Evolutionary conservation across 2,329 filamentous ascomycete species (phyloP), one percentile per base, ranked within the genome.

Genomic region (Neobulgaria alba): DNA sequence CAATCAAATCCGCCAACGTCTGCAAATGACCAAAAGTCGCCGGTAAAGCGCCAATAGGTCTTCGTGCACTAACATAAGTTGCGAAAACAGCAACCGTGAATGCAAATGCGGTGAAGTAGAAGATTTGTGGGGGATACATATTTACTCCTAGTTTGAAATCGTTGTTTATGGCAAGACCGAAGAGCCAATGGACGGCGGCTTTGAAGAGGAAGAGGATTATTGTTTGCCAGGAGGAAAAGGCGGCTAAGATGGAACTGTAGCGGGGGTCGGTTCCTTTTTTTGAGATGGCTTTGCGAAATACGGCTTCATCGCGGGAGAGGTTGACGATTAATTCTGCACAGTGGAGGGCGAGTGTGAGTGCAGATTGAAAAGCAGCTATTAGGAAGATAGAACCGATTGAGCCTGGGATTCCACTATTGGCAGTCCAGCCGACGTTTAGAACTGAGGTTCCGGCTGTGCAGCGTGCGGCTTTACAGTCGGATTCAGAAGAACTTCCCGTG

Each of bases 311-410:
- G 15, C 57, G 48, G 8, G 53, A 71, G 65, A 79, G 72, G 56
- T 79, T 60, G 55, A 70, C 59, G 49, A 78, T 64, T 54, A 72
- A 70, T 50, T 72, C 72, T 54, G 77, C 64, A 39, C 75, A 79
- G 53, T 51, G 49, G 5, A 52, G 45, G 4, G 42, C 43, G 29
- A 47, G 30, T 32, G 50, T 54, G 7, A 58, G 44, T 17, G 48
- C 36, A 3, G 51, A 50, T 44, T 60, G 58, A 31, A 59, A 49
- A 5, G 34, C 41, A 10, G 49, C 48, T 32, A 58, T 52, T 10
- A 57, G 39, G 36, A 56, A 53, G 21, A 59, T 53, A n/a, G 49
- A 47, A 5, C 49, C 51, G 5, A 56, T 34, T 7, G 43, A 50
- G 9, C 49, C 52, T 3, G 47, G 40, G 1, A 43, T 35, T 4